phyloP scores from a whole-genome alignment of 352 stramenopile species.

The Globisporangium megalacanthum region DNA sequence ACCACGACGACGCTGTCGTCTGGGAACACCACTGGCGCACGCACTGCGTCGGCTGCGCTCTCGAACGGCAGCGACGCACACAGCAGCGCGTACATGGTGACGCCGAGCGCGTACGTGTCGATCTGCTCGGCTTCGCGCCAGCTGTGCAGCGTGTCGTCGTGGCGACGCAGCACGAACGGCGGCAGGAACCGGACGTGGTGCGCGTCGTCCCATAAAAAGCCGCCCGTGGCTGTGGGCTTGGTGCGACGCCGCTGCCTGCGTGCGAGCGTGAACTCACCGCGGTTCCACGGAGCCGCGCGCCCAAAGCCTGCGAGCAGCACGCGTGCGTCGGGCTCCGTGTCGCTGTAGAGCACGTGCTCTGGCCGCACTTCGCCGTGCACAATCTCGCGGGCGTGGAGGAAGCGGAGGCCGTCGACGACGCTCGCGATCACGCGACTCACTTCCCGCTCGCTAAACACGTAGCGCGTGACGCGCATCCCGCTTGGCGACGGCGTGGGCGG shows the following conservation, averaged over 20 bases:
- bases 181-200: conserved; percentile 63
- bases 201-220: conserved; percentile 53
- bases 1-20: background rate
- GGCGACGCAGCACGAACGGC: conserved; percentile 40
- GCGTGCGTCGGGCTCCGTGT: conserved; percentile 52
- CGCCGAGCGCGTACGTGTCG: conserved; percentile 67
- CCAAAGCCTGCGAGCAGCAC: conserved; percentile 66
- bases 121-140: conserved; percentile 63
- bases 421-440: conserved; percentile 43
- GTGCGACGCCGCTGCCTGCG: conserved; percentile 4
- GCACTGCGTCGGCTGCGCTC: background rate
- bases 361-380: conserved; percentile 66
- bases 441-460: conserved; percentile 44
- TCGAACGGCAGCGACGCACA: conserved; percentile 57
- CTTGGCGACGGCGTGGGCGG: background rate
- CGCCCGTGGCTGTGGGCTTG: background rate
- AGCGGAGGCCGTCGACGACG: conserved; percentile 40
- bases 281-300: conserved; percentile 37
- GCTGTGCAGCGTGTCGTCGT: conserved; percentile 21
- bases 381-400: conserved; percentile 44
- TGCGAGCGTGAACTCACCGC: conserved; percentile 19
- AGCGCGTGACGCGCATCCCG: conserved; percentile 2
- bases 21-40: conserved; percentile 34
- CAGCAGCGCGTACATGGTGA: conserved; percentile 69
- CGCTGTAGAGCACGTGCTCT: conserved; percentile 71